Evolutionary conservation across 257 asterid species (phyloP), one percentile per base, ranked within the genome.

Genomic region (Nicotiana sylvestris): DNA sequence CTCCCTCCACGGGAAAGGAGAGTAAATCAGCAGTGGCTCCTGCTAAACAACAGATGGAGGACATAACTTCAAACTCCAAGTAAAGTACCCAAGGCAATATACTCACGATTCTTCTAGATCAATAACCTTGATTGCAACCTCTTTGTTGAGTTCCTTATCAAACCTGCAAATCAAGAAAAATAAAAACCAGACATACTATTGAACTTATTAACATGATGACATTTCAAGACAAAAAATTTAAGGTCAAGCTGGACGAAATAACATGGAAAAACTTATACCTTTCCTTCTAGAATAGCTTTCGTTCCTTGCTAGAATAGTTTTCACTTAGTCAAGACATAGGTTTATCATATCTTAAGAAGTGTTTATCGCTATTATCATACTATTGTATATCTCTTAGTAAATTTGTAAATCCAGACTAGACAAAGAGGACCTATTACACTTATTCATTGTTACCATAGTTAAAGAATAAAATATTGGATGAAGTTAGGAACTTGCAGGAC

Each of bases 31-130:
- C 80, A 76, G 27, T 51, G 53, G 46, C 64, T 51, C 43, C 39
- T 25, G 64, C 64, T 4, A 51, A 27, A 76, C 25, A 76, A 76
- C 46, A 51, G 61, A 46, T 12, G 37, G 39, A 46, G 79, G 56
- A 25, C 61, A 46, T 46, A 72, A 25, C 29, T 76, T 17, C 65
- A 78, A 43, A 81, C 78, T 58, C 62, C n/a, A 68, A 61, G 81
- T 18, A n/a, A 79, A 84, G 56, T 68, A 33, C 46, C 29, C 29
- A 78, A 72, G 57, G 64, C 49, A 51, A 21, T 62, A 17, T 77
- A 95, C 99, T 95, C 91, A 97, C 99, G 99, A 93, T 91, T 97
- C 99, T 89, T 97, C 99, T 69, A 97, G 94, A 89, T 97, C 99
- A 83, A 97, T 97, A 88, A 95, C 97, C 90, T 97, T 97, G 84